A percentile compares a stretch with the other conserved stretches of the same genome.
Evolutionary conservation across 1,139 yeast genomes (phyloP).

Genomic region (Hansenula sp.): DNA sequence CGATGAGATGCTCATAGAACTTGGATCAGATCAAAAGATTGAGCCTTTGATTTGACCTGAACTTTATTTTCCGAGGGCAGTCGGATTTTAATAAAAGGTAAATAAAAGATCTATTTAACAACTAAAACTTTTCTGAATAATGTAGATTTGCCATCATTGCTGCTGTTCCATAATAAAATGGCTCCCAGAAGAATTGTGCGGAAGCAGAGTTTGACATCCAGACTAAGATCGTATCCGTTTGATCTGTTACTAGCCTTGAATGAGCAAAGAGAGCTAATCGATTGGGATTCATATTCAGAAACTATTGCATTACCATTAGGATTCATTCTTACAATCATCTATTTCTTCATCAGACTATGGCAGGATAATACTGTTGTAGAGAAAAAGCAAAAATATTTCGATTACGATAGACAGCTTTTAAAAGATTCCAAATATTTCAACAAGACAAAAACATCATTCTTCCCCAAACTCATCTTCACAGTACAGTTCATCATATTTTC

Average conservation of each 20-base stretch:
- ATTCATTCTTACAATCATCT: constrained; percentile 28
- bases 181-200: constrained; percentile 7
- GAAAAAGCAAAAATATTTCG: constrained; percentile 21
- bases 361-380: constrained; percentile 26
- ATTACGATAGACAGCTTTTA: constrained; percentile 22
- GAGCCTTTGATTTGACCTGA: background rate
- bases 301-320: constrained; percentile 46
- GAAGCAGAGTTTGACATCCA: constrained; percentile 25
- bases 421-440: constrained; percentile 24
- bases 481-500: constrained; percentile 12
- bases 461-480: constrained; percentile 5
- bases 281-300: constrained; percentile 59
- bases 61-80: background rate
- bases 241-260: constrained; percentile 50
- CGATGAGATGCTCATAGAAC: constrained; percentile 23
- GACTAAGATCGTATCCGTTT: constrained; percentile 47
- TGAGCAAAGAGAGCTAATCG: constrained; percentile 50
- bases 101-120: background rate
- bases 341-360: constrained; percentile 26
- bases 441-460: constrained; percentile 9
- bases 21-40: constrained; percentile 1
- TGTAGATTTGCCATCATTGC: no score
- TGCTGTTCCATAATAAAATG: no score
- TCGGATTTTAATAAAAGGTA: constrained; percentile 1
- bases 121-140: background rate